Evolutionary conservation across 306 rosid species (phyloP), one percentile per base, ranked within the genome.

Genomic region (Malus domestica): DNA sequence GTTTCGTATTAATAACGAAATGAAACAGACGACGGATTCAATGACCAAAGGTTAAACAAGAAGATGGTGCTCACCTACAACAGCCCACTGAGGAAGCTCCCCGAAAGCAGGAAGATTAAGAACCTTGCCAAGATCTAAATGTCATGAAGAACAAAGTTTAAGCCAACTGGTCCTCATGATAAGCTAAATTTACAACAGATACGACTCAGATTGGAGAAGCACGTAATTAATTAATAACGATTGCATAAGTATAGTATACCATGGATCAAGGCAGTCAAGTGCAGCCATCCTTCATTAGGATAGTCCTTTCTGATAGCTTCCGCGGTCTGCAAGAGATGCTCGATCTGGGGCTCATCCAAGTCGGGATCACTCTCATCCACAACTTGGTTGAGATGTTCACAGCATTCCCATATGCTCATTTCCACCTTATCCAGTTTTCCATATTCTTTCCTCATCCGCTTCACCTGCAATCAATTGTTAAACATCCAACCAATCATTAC

Each of bases 61-160:
- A 57, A 11, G 38, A 13, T 3, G 38, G 60, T 40, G 6, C 84
- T 63, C 76, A 81, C 84, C 84, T 30, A 81, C 80, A 46, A 81
- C 80, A 30, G 80, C 80, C 84, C 84, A 81, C 67, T 81, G 84
- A 54, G 84, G 80, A 55, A 81, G 84, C 45, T 55, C 78, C 4
- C 84, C 84, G 23, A 81, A 81, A 42, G 62, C 68, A 44, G 84
- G 78, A 71, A 49, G 80, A 65, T 27, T 29, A 49, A 81, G 84
- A 67, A 81, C 84, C 84, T 81, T 81, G 66, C 84, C 84, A 45
- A 81, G 84, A 71, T 81, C 80, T 81, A 57, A 57, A 12, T 27
- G 18, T 35, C 67, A 70, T 52, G 19, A 7, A 65, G 55, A 44
- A 33, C 35, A 71, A 25, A 79, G 23, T n/a, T 32, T 15, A 71